These are phyloP conservation scores for Acanthamoeba royreba DNA, from an alignment of 208 protist species.

Conservation along the genomic window DNA sequence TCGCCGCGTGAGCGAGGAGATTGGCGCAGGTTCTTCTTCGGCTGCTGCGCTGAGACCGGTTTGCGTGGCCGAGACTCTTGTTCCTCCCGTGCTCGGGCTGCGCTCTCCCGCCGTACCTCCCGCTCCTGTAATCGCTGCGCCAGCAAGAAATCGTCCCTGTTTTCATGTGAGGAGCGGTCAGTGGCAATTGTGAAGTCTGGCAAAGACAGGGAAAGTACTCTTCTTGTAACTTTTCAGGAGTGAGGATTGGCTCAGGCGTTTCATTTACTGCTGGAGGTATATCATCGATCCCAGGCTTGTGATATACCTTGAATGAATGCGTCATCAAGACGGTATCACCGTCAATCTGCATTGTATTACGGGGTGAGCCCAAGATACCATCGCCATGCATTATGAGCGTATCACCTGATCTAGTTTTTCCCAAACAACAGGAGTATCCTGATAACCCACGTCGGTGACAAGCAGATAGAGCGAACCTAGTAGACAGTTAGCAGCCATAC, in stretches of 20 bases:
- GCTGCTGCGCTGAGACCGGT: background rate
- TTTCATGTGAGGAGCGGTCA: background rate
- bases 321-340: background rate
- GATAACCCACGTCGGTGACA: background rate
- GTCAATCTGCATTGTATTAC: constrained; percentile 20
- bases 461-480: background rate
- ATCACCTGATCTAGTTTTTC: constrained; percentile 11
- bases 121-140: background rate
- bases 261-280: background rate
- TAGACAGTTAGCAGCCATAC: background rate
- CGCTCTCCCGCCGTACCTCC: background rate
- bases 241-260: background rate
- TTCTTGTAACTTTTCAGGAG: background rate
- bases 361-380: background rate
- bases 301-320: background rate
- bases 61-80: background rate
- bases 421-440: background rate
- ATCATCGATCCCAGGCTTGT: background rate
- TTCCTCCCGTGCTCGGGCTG: background rate
- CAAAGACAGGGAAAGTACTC: no score
- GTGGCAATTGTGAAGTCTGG: background rate
- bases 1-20: background rate
- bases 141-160: constrained; percentile 7
- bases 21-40: background rate
- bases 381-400: background rate